phyloP scores from a whole-genome alignment of 441 rosid species.

The Adansonia madagascariensis region DNA sequence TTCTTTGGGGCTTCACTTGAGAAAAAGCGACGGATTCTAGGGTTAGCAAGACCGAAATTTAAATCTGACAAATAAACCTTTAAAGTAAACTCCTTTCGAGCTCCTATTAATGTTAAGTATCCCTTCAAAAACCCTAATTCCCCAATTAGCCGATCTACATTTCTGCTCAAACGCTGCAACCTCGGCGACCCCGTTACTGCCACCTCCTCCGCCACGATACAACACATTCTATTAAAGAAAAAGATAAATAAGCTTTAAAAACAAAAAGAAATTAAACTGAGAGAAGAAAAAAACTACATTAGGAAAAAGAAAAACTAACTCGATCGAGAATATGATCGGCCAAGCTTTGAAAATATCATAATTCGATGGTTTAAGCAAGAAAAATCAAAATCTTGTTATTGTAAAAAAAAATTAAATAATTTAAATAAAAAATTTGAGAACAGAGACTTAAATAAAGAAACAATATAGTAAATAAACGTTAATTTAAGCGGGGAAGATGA shows the following conservation, averaged over 20 bases:
- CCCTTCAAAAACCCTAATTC: slow-evolving; percentile 62
- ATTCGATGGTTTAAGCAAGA: slow-evolving; percentile 17
- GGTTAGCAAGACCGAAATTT: slow-evolving; percentile 47
- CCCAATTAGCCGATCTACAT: slow-evolving; percentile 37
- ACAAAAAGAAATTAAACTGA: neutral
- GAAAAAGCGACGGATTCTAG: slow-evolving; percentile 43
- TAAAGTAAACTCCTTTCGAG: slow-evolving; percentile 34
- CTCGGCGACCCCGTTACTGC: slow-evolving; percentile 40
- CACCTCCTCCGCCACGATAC: slow-evolving; percentile 37
- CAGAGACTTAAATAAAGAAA: neutral
- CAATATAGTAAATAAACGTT: neutral
- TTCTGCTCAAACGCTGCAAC: slow-evolving; percentile 26
- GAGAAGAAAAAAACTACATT: neutral
- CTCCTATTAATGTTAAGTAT: slow-evolving; percentile 55
- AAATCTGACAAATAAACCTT: slow-evolving; percentile 42
- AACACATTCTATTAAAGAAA: slow-evolving; percentile 37
- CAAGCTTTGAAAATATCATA: slow-evolving; percentile 71
- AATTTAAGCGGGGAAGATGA: neutral
- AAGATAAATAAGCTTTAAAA: neutral
- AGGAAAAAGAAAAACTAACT: slow-evolving; percentile 39
- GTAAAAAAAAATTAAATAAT: neutral
- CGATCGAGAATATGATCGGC: slow-evolving; percentile 57
- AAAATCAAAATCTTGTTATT: slow-evolving; percentile 3
- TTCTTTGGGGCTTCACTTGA: slow-evolving; percentile 65
- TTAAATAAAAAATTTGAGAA: neutral